These are phyloP conservation scores for Mycena pura DNA, from an alignment of 768 basidiomycete genomes.

Conservation along the genomic window DNA sequence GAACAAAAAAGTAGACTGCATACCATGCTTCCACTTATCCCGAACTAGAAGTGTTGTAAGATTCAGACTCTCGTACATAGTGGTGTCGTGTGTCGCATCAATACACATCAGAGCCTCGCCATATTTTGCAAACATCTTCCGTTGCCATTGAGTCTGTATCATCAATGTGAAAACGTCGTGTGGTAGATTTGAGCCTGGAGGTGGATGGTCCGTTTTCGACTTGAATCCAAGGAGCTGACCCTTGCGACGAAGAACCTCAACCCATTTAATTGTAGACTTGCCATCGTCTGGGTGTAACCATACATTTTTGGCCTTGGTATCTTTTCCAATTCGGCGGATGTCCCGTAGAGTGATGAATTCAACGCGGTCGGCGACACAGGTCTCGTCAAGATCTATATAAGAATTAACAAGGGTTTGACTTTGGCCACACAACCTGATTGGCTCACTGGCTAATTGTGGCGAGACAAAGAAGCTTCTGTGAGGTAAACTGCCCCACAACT, in stretches of 20 bases:
- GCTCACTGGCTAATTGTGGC: too few relatives aligned
- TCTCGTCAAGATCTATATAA: neutral
- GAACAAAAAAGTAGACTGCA: too few relatives aligned
- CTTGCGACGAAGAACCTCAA: neutral
- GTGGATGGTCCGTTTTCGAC: neutral
- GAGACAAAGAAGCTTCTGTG: too few relatives aligned
- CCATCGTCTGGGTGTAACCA: neutral
- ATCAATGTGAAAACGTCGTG: slow-evolving; percentile 6
- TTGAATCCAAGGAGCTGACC: slow-evolving; percentile 3
- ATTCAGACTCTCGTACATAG: slow-evolving; percentile 3
- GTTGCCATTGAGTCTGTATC: slow-evolving; percentile 13
- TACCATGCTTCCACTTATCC: slow-evolving; percentile 15
- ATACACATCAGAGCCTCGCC: slow-evolving; percentile 6
- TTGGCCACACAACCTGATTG: too few relatives aligned
- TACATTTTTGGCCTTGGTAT: neutral
- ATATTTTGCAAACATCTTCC: neutral
- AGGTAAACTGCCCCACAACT: too few relatives aligned
- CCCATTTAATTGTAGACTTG: neutral
- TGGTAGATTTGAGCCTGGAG: neutral
- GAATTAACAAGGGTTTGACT: too few relatives aligned
- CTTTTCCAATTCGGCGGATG: neutral
- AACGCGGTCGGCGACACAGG: neutral
- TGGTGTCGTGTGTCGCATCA: slow-evolving; percentile 21
- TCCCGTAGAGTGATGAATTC: neutral
- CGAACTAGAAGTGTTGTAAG: slow-evolving; percentile 9